These are phyloP conservation scores for Alternaria triticimaculans DNA, from an alignment of 2,329 filamentous ascomycete species.

Conservation along the genomic window DNA sequence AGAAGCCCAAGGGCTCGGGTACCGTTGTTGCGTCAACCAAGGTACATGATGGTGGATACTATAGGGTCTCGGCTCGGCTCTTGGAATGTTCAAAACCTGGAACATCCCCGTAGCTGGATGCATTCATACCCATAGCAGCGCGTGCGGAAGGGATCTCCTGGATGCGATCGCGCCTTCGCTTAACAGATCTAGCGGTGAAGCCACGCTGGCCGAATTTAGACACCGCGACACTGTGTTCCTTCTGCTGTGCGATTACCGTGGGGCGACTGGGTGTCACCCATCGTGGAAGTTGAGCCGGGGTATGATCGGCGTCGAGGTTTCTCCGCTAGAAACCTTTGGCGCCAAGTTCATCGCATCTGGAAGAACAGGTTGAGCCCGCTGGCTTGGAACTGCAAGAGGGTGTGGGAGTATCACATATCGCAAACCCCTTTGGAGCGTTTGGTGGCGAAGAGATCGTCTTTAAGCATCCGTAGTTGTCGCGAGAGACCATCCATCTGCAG, in stretches of 20 bases:
- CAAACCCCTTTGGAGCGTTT: slow-evolving; percentile 2
- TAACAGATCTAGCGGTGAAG: slow-evolving; percentile 20
- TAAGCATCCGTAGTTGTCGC: slow-evolving; percentile 13
- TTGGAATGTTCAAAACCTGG: slow-evolving; percentile 1
- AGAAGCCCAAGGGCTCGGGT: slow-evolving; percentile 2
- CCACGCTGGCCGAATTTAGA: slow-evolving; percentile 7
- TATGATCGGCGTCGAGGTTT: slow-evolving; percentile 21
- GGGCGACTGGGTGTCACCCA: slow-evolving; percentile 4
- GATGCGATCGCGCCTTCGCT: slow-evolving; percentile 18
- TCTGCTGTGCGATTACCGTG: slow-evolving; percentile 7
- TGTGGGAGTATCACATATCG: slow-evolving; percentile 3
- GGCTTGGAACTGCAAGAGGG: slow-evolving; percentile 1
- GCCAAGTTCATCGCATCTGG: slow-evolving; percentile 4
- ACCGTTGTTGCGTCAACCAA: slow-evolving; percentile 2
- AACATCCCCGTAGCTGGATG: slow-evolving; percentile 11
- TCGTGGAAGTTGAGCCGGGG: slow-evolving; percentile 9
- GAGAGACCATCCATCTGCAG: slow-evolving; percentile 8
- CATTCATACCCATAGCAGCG: slow-evolving; percentile 24
- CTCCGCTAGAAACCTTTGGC: slow-evolving; percentile 17
- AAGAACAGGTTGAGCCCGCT: slow-evolving; percentile 2
- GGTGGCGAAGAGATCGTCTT: slow-evolving; percentile 40
- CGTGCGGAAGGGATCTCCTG: slow-evolving; percentile 24
- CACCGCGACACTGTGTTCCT: slow-evolving; percentile 11
- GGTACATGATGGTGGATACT: not conserved
- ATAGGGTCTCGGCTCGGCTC: not conserved